Evolutionary conservation across 257 asterid species (phyloP), one percentile per base, ranked within the genome.

Genomic region (Lantana camara): DNA sequence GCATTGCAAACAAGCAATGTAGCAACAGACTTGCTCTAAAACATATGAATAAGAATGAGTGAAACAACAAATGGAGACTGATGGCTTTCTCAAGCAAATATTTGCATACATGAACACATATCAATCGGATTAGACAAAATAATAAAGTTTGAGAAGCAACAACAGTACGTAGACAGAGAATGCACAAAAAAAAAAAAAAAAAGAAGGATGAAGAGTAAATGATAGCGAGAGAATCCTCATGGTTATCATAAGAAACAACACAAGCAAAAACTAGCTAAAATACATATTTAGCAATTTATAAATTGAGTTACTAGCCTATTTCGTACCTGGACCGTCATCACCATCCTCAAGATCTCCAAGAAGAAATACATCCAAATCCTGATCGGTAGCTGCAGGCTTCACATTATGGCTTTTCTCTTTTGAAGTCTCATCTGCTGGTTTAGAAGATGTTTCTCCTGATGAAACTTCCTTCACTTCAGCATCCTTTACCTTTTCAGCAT

Each of bases 351-450:
- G 73, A 59, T 89, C 97, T 74, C 99, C 97, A 22, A 93, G 89
- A 64, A 93, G 97, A 77, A 87, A 93, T 29, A 85, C 89, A 64
- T 93, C 99, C 84, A 93, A 83, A 80, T 93, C 99, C 80, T 88
- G 88, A 65, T 94, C 99, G 27, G 95, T 74, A 64, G 87, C 65
- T 57, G 82, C 71, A 58, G 86, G 47, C 66, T 79, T 72, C 32
- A 49, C 56, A 73, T 62, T 77, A 64, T 82, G 81, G 62, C 64
- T 82, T 75, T 83, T 81, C 44, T 65, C 78, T 61, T 80, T 77
- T 24, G 78, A 68, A 62, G 20, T 67, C 57, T 23, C 85, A 32
- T 63, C 77, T 48, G 56, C 65, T 27, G 32, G 5, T 46, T 67
- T 69, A 54, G 74, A 53, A 40, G 90, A 68, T 69, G 78, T 64